A percentile compares a stretch with the other conserved stretches of the same genome.
These are phyloP conservation scores for Zizania palustris DNA, from an alignment of 202 grass and related monocot genomes.

Conservation along the genomic window DNA sequence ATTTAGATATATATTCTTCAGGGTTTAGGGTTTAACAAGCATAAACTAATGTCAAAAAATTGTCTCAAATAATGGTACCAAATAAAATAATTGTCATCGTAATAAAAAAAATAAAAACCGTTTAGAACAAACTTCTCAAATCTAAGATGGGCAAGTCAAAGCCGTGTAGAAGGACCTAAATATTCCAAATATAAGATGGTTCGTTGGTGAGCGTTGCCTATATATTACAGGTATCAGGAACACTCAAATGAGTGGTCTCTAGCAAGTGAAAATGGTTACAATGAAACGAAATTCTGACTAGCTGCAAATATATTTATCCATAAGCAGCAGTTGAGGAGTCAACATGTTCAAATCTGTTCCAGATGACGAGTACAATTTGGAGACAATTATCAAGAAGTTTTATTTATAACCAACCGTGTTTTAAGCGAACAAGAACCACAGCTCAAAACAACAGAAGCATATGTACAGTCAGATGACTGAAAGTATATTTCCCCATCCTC, in stretches of 20 bases:
- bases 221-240: not conserved
- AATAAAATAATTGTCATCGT: too few species aligned
- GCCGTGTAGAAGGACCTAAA: too few species aligned
- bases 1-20: too few species aligned
- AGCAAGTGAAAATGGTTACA: not conserved
- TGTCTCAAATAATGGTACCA: too few species aligned
- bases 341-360: not conserved
- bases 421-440: constrained; percentile 65
- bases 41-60: too few species aligned
- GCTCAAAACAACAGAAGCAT: constrained; percentile 45
- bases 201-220: not conserved
- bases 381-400: constrained; percentile 36
- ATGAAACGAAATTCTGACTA: not conserved
- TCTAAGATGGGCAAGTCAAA: too few species aligned
- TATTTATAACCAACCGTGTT: constrained; percentile 37
- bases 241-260: not conserved
- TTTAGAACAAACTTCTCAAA: too few species aligned
- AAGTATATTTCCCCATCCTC: constrained; percentile 39
- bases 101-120: too few species aligned
- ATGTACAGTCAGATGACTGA: constrained; percentile 10
- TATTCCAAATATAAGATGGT: not conserved
- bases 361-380: not conserved
- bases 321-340: not conserved
- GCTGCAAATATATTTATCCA: not conserved
- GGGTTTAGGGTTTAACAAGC: too few species aligned